Base-by-base conservation (phyloP, 129 eudicot genomes). In the Erigeron canadensis region DNA sequence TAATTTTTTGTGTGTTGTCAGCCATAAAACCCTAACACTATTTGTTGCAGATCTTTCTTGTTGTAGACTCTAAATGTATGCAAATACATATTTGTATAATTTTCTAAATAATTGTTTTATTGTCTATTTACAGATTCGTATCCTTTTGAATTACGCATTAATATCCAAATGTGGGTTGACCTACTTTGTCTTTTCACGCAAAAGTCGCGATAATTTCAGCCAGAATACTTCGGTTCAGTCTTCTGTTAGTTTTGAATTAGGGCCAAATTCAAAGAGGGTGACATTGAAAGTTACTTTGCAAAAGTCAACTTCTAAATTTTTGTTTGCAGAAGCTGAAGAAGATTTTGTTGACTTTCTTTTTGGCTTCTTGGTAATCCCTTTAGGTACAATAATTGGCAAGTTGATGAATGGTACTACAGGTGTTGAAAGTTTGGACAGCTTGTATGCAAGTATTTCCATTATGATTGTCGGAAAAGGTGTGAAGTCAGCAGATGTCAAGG, bases 331-430 rank as follows among this genome's bases (percentile, higher is more conserved):
- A 53, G 83, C 83, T 0, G 48, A 43, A 47, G 78, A 79, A 12
- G 86, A 82, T 61, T 79, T 85, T 46, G 63, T 62, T 4, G 84
- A 85, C 10, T 81, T 81, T 44, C 68, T 81, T 15, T 81, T 81
- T 5, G 57, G 74, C 18, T 42, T 75, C 54, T 68, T 81, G 5
- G 66, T 58, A 2, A 63, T 85, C 22, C 69, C 82, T 0, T 42
- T 85, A 23, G 84, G 78, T 45, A 56, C 65, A 0, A 51, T 85
- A 22, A 17, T 60, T 0, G 39, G 60, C n/a, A 59, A 47, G 7
- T 28, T 72, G 59, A 59, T 45, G 76, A 44, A 59, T 5, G 68
- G 76, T 0, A 18, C 34, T 19, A n/a, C 48, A 38, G 8, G 18
- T 12, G 2, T 62, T 1, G 37, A 17, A 0, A n/a, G 77, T 53